Conservation (phyloP, 192 early-diverging fungal genomes). For the Coemansia sp. region DNA sequence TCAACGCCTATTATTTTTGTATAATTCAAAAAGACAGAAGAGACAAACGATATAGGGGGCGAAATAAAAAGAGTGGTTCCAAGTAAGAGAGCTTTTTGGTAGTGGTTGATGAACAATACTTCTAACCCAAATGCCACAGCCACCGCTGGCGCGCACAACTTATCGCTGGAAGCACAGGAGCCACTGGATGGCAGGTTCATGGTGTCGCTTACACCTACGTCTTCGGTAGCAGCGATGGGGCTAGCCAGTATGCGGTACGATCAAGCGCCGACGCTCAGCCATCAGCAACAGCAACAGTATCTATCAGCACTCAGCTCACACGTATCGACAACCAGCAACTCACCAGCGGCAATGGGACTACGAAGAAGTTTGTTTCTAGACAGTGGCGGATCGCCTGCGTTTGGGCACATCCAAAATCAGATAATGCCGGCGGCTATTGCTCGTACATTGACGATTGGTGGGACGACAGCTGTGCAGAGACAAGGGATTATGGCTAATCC, state of each 20-base stretch:
- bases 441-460: not conserved
- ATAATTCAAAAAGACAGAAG: no score
- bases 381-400: not conserved
- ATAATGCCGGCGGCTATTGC: not conserved
- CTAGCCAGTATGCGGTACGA: slow-evolving; percentile 37
- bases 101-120: not conserved
- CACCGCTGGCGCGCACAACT: not conserved
- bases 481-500: not conserved
- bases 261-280: slow-evolving; percentile 5
- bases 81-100: not conserved
- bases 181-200: slow-evolving; percentile 15
- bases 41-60: not conserved
- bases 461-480: not conserved
- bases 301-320: not conserved
- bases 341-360: slow-evolving; percentile 3
- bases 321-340: not conserved
- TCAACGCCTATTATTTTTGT: no score
- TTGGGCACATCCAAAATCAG: slow-evolving; percentile 4
- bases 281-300: slow-evolving; percentile 17
- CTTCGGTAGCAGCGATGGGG: slow-evolving; percentile 38
- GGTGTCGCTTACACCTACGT: slow-evolving; percentile 34
- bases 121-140: not conserved
- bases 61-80: not conserved
- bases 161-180: not conserved
- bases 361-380: not conserved